A percentile compares a stretch with the other conserved stretches of the same genome.
Conservation (phyloP, 2,329 filamentous ascomycete species). For the Phaeophleospora eucalypticola region DNA sequence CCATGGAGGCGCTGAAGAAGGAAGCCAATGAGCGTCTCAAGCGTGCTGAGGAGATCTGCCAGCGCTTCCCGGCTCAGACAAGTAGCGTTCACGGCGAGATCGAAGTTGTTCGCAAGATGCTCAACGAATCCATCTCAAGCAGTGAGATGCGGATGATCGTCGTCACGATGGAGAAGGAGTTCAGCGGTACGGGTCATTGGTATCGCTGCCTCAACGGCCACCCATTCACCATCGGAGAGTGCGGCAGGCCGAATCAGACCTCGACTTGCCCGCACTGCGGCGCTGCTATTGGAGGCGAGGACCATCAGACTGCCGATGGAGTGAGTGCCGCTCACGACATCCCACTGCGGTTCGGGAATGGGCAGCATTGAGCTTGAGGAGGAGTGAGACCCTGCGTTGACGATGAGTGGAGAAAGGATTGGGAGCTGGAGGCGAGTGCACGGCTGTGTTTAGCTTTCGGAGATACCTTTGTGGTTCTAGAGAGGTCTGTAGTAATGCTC, state of each 20-base stretch:
- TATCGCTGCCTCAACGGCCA: constrained; percentile 57
- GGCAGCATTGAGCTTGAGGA: neutral
- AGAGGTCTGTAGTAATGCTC: too few relatives aligned
- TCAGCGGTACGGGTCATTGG: constrained; percentile 54
- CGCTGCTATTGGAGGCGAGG: constrained; percentile 51
- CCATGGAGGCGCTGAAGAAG: constrained; percentile 11
- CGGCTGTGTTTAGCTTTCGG: too few relatives aligned
- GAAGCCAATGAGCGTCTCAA: constrained; percentile 27
- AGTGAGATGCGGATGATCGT: constrained; percentile 52
- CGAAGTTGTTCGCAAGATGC: constrained; percentile 40
- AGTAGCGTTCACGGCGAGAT: constrained; percentile 44
- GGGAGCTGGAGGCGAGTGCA: too few relatives aligned
- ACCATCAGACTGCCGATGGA: constrained; percentile 50
- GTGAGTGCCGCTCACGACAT: constrained; percentile 50
- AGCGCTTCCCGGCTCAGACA: constrained; percentile 22
- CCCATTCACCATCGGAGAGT: constrained; percentile 35
- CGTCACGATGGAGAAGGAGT: constrained; percentile 45
- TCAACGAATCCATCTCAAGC: constrained; percentile 45
- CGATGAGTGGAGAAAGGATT: too few relatives aligned
- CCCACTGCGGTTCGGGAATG: constrained; percentile 32
- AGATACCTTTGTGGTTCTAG: too few relatives aligned
- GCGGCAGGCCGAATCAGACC: constrained; percentile 57
- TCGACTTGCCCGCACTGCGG: constrained; percentile 62
- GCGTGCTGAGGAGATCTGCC: constrained; percentile 26
- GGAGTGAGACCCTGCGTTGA: neutral